Evolutionary conservation across 2,329 filamentous ascomycete species (phyloP).

Genomic region (Alternaria alternata): DNA sequence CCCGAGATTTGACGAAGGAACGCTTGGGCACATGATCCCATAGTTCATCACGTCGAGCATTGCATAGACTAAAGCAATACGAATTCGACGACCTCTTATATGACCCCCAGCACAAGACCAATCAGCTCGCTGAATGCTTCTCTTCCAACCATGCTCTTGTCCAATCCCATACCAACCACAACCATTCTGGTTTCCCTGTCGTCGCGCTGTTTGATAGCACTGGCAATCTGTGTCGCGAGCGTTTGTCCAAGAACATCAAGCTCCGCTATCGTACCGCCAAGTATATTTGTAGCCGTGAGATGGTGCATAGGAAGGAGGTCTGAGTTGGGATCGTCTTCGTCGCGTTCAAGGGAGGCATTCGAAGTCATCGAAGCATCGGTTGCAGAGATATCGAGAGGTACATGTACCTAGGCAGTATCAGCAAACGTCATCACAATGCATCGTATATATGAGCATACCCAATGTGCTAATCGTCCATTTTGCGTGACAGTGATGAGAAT

Average conservation of each 20-base stretch:
- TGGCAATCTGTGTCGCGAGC: constrained; percentile 88
- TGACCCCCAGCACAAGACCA: constrained; percentile 50
- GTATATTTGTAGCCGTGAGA: constrained; percentile 83
- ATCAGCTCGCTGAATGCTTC: constrained; percentile 55
- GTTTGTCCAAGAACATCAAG: constrained; percentile 87
- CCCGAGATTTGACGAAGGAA: not conserved
- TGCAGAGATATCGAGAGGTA: constrained; percentile 75
- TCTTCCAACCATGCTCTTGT: constrained; percentile 60
- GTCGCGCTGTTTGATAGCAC: constrained; percentile 74
- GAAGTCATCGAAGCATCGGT: constrained; percentile 67
- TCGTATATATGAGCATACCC: constrained; percentile 66
- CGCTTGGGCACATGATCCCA: constrained; percentile 1
- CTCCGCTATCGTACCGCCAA: constrained; percentile 81
- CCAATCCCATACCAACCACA: constrained; percentile 66
- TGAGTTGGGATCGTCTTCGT: constrained; percentile 46
- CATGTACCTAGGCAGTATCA: constrained; percentile 68
- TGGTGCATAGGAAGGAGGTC: constrained; percentile 77
- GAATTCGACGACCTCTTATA: constrained; percentile 30
- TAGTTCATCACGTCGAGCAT: constrained; percentile 4
- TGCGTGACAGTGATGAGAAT: constrained; percentile 91
- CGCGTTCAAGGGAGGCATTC: constrained; percentile 55
- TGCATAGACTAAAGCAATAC: constrained; percentile 1
- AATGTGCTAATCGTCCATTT: constrained; percentile 85
- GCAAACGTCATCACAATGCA: constrained; percentile 3
- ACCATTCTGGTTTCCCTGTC: constrained; percentile 68